Evolutionary conservation across 768 basidiomycete genomes (phyloP).

Genomic region (Sutorius australiensis): DNA sequence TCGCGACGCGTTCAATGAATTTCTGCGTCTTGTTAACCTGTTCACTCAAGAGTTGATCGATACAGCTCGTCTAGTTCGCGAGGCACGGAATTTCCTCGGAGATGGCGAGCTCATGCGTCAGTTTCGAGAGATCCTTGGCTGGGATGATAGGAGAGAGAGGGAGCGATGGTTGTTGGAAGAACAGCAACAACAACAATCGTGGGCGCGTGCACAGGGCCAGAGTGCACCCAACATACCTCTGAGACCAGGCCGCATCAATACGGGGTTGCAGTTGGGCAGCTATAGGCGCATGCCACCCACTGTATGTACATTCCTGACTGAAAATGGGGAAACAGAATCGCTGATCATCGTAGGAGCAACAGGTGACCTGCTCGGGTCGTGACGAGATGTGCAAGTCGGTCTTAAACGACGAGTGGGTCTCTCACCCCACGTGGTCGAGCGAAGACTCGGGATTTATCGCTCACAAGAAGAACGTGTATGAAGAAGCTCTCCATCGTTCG

Average conservation of each 20-base stretch:
- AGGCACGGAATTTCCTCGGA: conserved; percentile 70
- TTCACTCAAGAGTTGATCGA: conserved; percentile 95
- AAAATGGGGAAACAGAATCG: background rate
- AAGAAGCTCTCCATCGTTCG: conserved; percentile 92
- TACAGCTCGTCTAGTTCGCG: conserved; percentile 74
- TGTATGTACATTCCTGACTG: conserved; percentile 42
- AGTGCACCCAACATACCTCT: conserved; percentile 32
- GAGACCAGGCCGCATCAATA: conserved; percentile 59
- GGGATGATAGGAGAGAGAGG: conserved; percentile 71
- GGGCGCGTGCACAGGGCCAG: conserved; percentile 49
- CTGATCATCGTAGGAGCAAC: conserved; percentile 59
- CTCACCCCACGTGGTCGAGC: conserved; percentile 91
- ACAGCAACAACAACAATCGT: conserved; percentile 42
- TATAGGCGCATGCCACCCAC: conserved; percentile 79
- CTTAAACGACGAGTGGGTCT: conserved; percentile 97
- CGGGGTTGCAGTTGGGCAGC: conserved; percentile 76
- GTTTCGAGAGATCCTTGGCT: conserved; percentile 84
- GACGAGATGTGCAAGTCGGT: conserved; percentile 97
- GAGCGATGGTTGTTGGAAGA: conserved; percentile 50
- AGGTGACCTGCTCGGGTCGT: conserved; percentile 87
- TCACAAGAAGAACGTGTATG: conserved; percentile 92
- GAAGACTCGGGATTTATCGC: conserved; percentile 91
- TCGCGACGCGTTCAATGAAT: conserved; percentile 85
- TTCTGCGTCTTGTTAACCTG: conserved; percentile 90
- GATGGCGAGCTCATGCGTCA: conserved; percentile 77